These are phyloP conservation scores for Lachnellula willkommii DNA, from an alignment of 2,329 filamentous ascomycete genomes.

Conservation along the genomic window DNA sequence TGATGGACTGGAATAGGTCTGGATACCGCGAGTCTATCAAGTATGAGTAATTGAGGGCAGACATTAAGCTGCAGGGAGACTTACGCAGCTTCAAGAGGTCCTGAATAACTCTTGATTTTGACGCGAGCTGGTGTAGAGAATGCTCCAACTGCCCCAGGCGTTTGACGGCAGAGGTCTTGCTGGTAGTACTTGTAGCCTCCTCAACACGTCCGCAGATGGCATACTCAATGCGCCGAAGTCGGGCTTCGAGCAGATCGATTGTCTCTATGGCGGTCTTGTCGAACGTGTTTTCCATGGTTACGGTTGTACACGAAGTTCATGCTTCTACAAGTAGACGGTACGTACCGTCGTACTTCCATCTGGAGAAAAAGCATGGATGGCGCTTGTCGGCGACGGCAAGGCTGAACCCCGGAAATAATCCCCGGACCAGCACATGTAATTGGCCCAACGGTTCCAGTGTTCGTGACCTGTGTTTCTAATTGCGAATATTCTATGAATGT, in stretches of 20 bases:
- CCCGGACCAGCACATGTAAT: no score
- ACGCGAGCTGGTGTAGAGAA: slow-evolving; percentile 14
- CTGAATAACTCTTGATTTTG: slow-evolving; percentile 29
- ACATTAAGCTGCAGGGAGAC: slow-evolving; percentile 3
- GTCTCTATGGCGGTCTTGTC: slow-evolving; percentile 30
- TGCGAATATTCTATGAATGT: background rate
- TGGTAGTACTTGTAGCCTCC: slow-evolving; percentile 1
- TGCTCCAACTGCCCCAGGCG: slow-evolving; percentile 21
- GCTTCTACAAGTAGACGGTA: background rate
- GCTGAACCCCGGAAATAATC: no score
- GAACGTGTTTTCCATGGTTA: slow-evolving; percentile 27
- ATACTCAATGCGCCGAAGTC: slow-evolving; percentile 30
- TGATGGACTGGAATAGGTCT: slow-evolving; percentile 30
- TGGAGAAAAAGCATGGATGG: background rate
- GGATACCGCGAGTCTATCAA: slow-evolving; percentile 29
- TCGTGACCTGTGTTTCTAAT: background rate
- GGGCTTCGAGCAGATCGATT: slow-evolving; percentile 29
- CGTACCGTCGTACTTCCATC: background rate
- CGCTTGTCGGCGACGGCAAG: no score
- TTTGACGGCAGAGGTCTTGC: slow-evolving; percentile 11
- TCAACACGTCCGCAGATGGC: slow-evolving; percentile 22
- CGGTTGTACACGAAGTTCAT: no score
- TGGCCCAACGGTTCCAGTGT: no score
- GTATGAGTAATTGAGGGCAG: slow-evolving; percentile 9
- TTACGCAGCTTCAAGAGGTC: slow-evolving; percentile 30